phyloP scores from a whole-genome alignment of 192 early-diverging fungal species.

The Geranomyces variabilis region DNA sequence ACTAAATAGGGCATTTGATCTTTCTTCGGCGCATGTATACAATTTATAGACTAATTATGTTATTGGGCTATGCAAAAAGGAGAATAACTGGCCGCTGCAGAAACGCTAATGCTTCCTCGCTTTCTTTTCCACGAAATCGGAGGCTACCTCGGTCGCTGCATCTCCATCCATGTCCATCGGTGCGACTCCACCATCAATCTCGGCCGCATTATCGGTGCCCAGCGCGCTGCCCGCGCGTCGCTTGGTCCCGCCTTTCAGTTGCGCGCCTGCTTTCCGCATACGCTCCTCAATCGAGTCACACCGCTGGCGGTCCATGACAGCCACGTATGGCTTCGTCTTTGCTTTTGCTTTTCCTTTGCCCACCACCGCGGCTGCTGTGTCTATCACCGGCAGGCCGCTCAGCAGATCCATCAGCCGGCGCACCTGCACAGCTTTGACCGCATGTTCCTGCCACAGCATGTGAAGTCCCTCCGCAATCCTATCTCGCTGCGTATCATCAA shows the following conservation, averaged over 20 bases:
- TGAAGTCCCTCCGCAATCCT: neutral
- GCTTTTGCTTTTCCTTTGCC: conserved; percentile 19
- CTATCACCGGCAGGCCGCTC: too few species aligned
- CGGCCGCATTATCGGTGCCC: too few species aligned
- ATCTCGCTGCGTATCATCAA: conserved; percentile 6
- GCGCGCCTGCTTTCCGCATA: conserved; percentile 22
- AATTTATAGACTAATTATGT: too few species aligned
- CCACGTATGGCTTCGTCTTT: conserved; percentile 37
- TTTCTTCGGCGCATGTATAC: too few species aligned
- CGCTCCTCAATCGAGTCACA: conserved; percentile 43
- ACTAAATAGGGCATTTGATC: too few species aligned
- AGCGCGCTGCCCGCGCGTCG: neutral
- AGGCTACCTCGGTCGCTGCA: neutral
- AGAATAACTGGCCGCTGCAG: too few species aligned
- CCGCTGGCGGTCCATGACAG: conserved; percentile 38
- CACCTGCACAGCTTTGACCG: conserved; percentile 10
- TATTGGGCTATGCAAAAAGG: too few species aligned
- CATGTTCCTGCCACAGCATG: conserved; percentile 14
- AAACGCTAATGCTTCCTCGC: neutral
- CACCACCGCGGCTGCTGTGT: neutral
- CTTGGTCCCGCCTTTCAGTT: conserved; percentile 7
- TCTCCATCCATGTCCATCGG: neutral
- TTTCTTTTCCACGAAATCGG: neutral
- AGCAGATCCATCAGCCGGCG: conserved; percentile 5
- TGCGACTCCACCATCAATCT: too few species aligned